Conservation (phyloP, 495 filamentous ascomycete genomes). For the Hypomontagnella monticulosa region DNA sequence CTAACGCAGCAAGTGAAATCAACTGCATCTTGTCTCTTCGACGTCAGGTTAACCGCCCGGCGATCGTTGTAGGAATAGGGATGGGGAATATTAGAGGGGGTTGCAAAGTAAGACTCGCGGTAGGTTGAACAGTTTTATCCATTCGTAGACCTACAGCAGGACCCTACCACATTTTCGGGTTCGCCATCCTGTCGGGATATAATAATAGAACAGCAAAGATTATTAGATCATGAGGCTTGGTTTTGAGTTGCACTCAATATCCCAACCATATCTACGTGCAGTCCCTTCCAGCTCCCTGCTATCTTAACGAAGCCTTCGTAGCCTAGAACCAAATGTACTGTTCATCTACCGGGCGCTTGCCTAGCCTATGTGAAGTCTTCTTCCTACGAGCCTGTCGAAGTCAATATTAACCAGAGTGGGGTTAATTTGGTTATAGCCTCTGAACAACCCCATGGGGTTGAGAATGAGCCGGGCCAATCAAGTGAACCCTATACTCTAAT, state of each 20-base stretch:
- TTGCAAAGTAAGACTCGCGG: not conserved
- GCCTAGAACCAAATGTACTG: not conserved
- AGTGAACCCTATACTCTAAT: not conserved
- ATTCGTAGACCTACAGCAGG: not conserved
- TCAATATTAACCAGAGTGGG: constrained; percentile 33
- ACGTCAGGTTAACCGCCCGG: constrained; percentile 1
- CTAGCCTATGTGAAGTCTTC: not conserved
- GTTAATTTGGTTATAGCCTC: constrained; percentile 27
- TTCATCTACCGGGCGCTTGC: constrained; percentile 20
- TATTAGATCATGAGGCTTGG: constrained; percentile 7
- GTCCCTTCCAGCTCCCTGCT: not conserved
- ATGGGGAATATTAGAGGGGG: not conserved
- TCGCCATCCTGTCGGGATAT: not conserved
- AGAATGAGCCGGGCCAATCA: constrained; percentile 28
- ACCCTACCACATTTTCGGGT: not conserved
- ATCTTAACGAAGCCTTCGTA: not conserved
- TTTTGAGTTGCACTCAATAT: not conserved
- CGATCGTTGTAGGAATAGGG: constrained; percentile 10
- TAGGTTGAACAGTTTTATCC: constrained; percentile 22
- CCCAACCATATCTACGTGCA: not conserved
- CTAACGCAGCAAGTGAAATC: constrained; percentile 42
- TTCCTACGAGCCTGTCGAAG: constrained; percentile 1
- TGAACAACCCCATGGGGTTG: constrained; percentile 16
- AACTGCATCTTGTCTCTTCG: constrained; percentile 44
- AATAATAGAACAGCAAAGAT: constrained; percentile 9